Conservation (phyloP, 179 eudicot genomes). For the Patellifolia procumbens region DNA sequence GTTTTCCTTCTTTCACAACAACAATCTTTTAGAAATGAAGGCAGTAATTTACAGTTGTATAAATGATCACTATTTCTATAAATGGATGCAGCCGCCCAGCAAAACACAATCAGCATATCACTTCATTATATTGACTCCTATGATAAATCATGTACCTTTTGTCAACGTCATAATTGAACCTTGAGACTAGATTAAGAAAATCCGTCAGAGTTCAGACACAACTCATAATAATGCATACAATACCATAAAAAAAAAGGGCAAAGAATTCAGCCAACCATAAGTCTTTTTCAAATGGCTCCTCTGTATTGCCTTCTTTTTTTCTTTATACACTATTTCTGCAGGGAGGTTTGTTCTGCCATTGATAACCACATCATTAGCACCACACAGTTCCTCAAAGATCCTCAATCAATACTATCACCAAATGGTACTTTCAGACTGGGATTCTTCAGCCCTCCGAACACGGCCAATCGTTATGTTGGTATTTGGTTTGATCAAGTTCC, state of each 20-base stretch:
- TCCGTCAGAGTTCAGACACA: no score
- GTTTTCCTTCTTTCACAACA: no score
- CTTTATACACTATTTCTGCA: not conserved
- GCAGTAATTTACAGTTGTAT: no score
- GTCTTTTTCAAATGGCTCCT: conserved; percentile 9
- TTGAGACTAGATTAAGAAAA: not conserved
- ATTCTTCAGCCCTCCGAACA: conserved; percentile 25
- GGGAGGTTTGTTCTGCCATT: conserved; percentile 3
- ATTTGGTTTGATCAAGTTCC: conserved; percentile 29
- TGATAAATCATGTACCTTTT: not conserved
- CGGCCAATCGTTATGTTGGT: conserved; percentile 16
- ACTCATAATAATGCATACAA: not conserved
- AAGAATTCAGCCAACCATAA: not conserved
- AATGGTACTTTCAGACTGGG: conserved; percentile 34
- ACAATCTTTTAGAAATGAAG: no score
- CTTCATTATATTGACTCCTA: not conserved
- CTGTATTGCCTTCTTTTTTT: conserved; percentile 11
- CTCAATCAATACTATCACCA: conserved; percentile 12
- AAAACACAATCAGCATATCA: not conserved
- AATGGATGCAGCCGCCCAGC: no score
- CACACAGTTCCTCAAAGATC: conserved; percentile 22
- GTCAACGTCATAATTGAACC: not conserved
- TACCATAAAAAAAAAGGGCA: not conserved
- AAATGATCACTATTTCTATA: no score
- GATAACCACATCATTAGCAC: conserved; percentile 19